These are phyloP conservation scores for Exserohilum turcica DNA, from an alignment of 2,329 filamentous ascomycete genomes.

Conservation along the genomic window DNA sequence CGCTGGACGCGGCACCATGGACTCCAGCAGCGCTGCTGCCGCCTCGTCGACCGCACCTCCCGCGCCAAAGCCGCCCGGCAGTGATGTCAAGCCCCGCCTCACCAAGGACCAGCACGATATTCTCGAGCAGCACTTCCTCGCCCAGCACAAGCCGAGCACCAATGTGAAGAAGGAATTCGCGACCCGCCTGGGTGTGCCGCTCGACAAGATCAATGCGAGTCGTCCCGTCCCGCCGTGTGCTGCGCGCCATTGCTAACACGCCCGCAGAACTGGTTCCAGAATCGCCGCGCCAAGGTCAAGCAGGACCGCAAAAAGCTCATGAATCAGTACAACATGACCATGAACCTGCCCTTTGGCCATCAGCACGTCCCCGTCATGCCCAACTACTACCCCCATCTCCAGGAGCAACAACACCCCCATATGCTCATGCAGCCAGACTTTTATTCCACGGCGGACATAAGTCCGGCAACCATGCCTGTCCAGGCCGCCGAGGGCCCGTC, in stretches of 20 bases:
- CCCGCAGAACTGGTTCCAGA: constrained; percentile 60
- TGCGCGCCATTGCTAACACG: constrained; percentile 36
- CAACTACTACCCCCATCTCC: constrained; percentile 22
- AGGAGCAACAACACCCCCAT: constrained; percentile 33
- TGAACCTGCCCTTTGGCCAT: constrained; percentile 36
- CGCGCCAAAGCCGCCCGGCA: constrained; percentile 34
- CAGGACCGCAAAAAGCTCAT: constrained; percentile 57
- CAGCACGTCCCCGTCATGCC: constrained; percentile 32
- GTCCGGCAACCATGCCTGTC: constrained; percentile 41
- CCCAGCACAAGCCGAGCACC: constrained; percentile 57
- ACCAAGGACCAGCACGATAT: constrained; percentile 61
- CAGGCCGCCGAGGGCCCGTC: constrained; percentile 40
- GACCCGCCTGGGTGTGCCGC: constrained; percentile 53
- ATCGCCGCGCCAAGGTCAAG: constrained; percentile 59
- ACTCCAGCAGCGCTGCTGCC: constrained; percentile 27
- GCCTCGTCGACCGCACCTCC: constrained; percentile 23
- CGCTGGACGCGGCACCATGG: constrained; percentile 38
- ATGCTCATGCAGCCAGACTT: constrained; percentile 37
- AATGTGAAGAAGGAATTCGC: constrained; percentile 58
- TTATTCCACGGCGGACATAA: constrained; percentile 43
- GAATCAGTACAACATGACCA: constrained; percentile 46
- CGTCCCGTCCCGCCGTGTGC: background rate
- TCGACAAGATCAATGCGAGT: constrained; percentile 61
- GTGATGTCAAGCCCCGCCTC: constrained; percentile 57
- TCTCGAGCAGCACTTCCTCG: constrained; percentile 56